Percentiles rank a stretch among this genome's conserved stretches.
Evolutionary conservation across 2,329 filamentous ascomycete genomes (phyloP).

Genomic region (Nigrospora oryzae): DNA sequence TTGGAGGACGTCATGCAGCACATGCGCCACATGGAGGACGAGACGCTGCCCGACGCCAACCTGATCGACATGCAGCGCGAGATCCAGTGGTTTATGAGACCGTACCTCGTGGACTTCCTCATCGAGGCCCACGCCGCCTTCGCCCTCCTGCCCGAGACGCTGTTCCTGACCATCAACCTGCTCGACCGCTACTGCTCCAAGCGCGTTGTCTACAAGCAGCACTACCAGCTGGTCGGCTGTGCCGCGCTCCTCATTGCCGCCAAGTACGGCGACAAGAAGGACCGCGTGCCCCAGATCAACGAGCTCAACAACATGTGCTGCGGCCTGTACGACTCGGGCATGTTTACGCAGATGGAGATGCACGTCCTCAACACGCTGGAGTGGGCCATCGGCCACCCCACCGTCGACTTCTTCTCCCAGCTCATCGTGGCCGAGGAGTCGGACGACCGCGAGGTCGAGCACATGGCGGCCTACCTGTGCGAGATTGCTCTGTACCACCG

Average conservation of each 20-base stretch:
- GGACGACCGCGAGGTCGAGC: constrained; percentile 79
- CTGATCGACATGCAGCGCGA: constrained; percentile 98
- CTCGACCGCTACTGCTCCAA: constrained; percentile 97
- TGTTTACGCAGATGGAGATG: constrained; percentile 99
- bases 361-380: constrained; percentile 95
- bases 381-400: constrained; percentile 93
- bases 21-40: constrained; percentile 91
- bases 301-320: constrained; percentile 99
- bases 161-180: constrained; percentile 94
- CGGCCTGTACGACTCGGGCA: constrained; percentile 94
- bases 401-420: constrained; percentile 88
- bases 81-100: constrained; percentile 99
- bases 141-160: constrained; percentile 83
- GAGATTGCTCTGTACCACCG: constrained; percentile 95
- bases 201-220: constrained; percentile 96
- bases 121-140: constrained; percentile 96
- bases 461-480: constrained; percentile 89
- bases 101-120: constrained; percentile 95
- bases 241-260: constrained; percentile 91
- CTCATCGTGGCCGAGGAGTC: constrained; percentile 73
- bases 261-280: constrained; percentile 98
- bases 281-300: constrained; percentile 92
- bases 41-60: constrained; percentile 90
- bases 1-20: constrained; percentile 90
- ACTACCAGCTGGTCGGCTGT: constrained; percentile 96